phyloP scores from a whole-genome alignment of 352 stramenopile genomes.

The Pythium rishiriense region DNA sequence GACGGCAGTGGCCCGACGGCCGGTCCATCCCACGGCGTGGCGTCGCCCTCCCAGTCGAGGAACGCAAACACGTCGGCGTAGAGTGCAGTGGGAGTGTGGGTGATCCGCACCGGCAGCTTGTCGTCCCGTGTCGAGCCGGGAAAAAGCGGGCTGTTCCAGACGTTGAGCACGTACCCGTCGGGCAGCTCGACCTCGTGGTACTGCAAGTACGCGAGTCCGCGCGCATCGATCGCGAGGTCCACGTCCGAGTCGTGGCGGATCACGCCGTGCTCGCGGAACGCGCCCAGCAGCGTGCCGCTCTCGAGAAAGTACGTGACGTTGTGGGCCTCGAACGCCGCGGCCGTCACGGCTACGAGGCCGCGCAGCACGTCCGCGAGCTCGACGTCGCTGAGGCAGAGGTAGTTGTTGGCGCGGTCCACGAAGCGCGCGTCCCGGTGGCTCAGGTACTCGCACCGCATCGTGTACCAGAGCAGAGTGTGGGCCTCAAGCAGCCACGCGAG shows the following conservation, averaged over 20 bases:
- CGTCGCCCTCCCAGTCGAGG: constrained; percentile 21
- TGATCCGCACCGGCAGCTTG: constrained; percentile 26
- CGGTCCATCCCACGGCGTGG: constrained; percentile 1
- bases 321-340: constrained; percentile 19
- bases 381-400: constrained; percentile 18
- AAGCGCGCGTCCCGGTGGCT: constrained; percentile 17
- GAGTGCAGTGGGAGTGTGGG: constrained; percentile 26
- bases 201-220: constrained; percentile 20
- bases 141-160: constrained; percentile 27
- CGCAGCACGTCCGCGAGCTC: constrained; percentile 24
- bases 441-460: constrained; percentile 24
- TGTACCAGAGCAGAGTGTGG: constrained; percentile 9
- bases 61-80: constrained; percentile 42
- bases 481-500: background rate
- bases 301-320: constrained; percentile 36
- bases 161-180: constrained; percentile 19
- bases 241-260: constrained; percentile 35
- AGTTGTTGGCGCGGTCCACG: constrained; percentile 7
- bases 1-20: constrained; percentile 28
- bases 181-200: constrained; percentile 17
- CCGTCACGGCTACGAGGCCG: constrained; percentile 18
- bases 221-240: constrained; percentile 30
- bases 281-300: constrained; percentile 33
- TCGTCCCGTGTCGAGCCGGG: constrained; percentile 23
- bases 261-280: constrained; percentile 25